A percentile compares a stretch with the other conserved stretches of the same genome.
Evolutionary conservation across 352 stramenopile species (phyloP).

Genomic region (Phytopythium oedochilum): DNA sequence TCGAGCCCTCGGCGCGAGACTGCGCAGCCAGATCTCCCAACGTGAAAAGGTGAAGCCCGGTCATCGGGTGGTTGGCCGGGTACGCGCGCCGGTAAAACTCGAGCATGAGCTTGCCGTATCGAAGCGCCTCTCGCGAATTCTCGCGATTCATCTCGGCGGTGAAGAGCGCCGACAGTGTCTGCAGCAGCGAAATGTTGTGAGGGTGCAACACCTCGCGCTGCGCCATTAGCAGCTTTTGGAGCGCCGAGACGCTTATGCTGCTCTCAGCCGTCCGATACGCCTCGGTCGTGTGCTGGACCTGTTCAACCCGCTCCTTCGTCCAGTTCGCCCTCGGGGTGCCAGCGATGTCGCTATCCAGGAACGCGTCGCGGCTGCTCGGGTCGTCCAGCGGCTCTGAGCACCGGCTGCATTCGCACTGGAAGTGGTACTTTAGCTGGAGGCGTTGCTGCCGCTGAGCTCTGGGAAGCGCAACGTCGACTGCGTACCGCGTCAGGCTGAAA

Average conservation of each 20-base stretch:
- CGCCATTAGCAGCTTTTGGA: slow-evolving; percentile 17
- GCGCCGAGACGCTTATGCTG: slow-evolving; percentile 14
- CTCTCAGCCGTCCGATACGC: slow-evolving; percentile 8
- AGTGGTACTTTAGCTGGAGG: slow-evolving; percentile 58
- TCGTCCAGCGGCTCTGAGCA: slow-evolving; percentile 30
- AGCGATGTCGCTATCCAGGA: slow-evolving; percentile 45
- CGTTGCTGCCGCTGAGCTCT: slow-evolving; percentile 34
- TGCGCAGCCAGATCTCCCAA: slow-evolving; percentile 47
- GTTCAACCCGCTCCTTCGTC: slow-evolving; percentile 19
- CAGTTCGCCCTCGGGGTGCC: slow-evolving; percentile 32
- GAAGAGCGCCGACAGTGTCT: slow-evolving; percentile 47
- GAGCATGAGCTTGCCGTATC: slow-evolving; percentile 41
- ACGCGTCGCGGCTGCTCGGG: slow-evolving; percentile 25
- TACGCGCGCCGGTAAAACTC: slow-evolving; percentile 62
- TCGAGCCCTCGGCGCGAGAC: slow-evolving; percentile 8
- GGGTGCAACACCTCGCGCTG: slow-evolving; percentile 27
- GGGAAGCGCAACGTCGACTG: slow-evolving; percentile 60
- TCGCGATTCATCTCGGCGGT: slow-evolving; percentile 45
- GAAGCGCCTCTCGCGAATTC: slow-evolving; percentile 20
- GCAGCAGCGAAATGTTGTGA: slow-evolving; percentile 40
- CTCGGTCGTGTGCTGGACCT: slow-evolving; percentile 21
- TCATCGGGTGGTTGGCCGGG: slow-evolving; percentile 50
- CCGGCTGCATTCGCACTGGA: slow-evolving; percentile 45
- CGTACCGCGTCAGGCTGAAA: background rate
- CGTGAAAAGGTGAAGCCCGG: slow-evolving; percentile 59